Base-by-base conservation (phyloP, 306 rosid genomes). In the Cicer arietinum region DNA sequence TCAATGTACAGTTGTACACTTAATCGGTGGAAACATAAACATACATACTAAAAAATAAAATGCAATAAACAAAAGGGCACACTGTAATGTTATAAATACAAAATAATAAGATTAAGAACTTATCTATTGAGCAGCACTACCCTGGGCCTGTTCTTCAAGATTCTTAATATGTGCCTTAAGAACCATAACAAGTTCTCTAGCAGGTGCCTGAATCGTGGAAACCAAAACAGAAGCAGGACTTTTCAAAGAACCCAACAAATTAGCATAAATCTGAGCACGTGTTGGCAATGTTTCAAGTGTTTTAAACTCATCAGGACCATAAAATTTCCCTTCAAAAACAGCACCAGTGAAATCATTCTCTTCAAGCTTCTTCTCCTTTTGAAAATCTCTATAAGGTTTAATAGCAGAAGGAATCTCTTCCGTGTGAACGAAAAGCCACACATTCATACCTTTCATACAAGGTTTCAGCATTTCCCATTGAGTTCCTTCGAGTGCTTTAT, bases 391-490 rank as follows among this genome's bases (percentile, higher is more conserved):
- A 30, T 87, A 91, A 5, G 98, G 98, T 20, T 94, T 94, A 46
- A 94, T 75, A 1, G 98, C 95, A 0, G 91, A 59, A 1, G 97
- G 98, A 11, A 94, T 91, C 71, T 94, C 98, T 80, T 94, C 97
- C 3, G 88, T 80, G 77, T 91, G 98, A n/a, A 94, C 93, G 35
- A 94, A 94, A 14, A 94, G 83, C 98, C 98, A 94, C 7, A 83
- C 94, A 35, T 94, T 94, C 98, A 94, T 94, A 1, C 98, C 98
- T 64, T 71, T 94, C 98, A 94, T 91, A 58, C 98, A 94, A 7
- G 98, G 98, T 46, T 87, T 90, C 40, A 94, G 71, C 0, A 80
- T 85, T 74, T 90, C 97, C 94, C 96, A 91, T 4, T 75, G 66
- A 0, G 98, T 94, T 0, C 98, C 98, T 43, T 94, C 97, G 2